phyloP scores from a whole-genome alignment of 805 yeast genomes.

The Lipomyces kockii region DNA sequence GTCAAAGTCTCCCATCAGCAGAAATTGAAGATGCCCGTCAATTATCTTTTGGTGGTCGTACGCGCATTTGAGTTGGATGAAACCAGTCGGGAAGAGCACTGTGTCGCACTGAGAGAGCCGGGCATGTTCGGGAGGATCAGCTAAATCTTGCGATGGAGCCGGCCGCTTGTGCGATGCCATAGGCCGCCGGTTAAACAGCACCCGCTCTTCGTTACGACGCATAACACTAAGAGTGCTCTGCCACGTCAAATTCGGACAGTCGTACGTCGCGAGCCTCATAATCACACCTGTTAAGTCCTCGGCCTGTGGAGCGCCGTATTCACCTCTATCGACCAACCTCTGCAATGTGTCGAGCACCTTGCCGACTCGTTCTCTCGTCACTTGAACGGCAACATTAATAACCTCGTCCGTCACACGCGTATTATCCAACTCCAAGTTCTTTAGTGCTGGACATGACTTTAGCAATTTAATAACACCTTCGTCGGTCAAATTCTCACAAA shows the following conservation, averaged over 20 bases:
- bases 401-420: conserved; percentile 29
- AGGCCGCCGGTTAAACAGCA: conserved; percentile 1
- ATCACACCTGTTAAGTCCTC: conserved; percentile 10
- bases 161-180: neutral
- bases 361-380: conserved; percentile 15
- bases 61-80: conserved; percentile 18
- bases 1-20: conserved; percentile 12
- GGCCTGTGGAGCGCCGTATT: neutral
- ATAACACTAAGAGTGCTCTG: conserved; percentile 16
- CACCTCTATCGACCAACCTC: neutral
- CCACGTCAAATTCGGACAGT: conserved; percentile 35
- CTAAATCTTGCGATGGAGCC: neutral
- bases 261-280: conserved; percentile 24
- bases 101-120: conserved; percentile 2
- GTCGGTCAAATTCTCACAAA: conserved; percentile 20
- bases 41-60: conserved; percentile 17
- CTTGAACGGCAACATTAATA: conserved; percentile 15
- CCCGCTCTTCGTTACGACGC: conserved; percentile 28
- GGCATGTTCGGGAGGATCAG: neutral
- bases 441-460: conserved; percentile 12
- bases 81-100: conserved; percentile 10
- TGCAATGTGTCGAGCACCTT: conserved; percentile 1
- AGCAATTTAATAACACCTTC: conserved; percentile 17
- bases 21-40: conserved; percentile 10
- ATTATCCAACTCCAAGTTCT: conserved; percentile 27